Percentiles rank a stretch among this genome's conserved stretches.
Evolutionary conservation across 108 stramenopile species (phyloP).

Genomic region (Bacterosira constricta): DNA sequence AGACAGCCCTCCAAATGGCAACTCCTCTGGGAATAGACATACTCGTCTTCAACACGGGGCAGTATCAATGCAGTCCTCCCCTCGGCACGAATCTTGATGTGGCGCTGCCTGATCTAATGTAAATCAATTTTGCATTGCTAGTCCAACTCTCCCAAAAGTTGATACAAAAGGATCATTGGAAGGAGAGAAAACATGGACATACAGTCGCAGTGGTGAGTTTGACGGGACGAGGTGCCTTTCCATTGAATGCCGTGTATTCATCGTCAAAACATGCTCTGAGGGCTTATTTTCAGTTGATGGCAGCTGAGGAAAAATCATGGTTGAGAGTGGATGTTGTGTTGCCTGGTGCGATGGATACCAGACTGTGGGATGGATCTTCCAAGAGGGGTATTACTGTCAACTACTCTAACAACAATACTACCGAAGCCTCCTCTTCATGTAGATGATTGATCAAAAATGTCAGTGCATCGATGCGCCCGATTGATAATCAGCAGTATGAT

Average conservation of each 20-base stretch:
- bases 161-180: slow-evolving; percentile 19
- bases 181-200: slow-evolving; percentile 30
- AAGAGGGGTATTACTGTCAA: too few species aligned
- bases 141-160: slow-evolving; percentile 10
- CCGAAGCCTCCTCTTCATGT: background rate
- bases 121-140: slow-evolving; percentile 24
- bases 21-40: slow-evolving; percentile 38
- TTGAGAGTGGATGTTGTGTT: slow-evolving; percentile 61
- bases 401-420: too few species aligned
- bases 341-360: slow-evolving; percentile 71
- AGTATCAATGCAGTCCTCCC: slow-evolving; percentile 15
- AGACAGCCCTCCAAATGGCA: background rate
- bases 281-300: slow-evolving; percentile 64
- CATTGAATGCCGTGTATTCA: slow-evolving; percentile 71
- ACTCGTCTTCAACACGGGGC: slow-evolving; percentile 30
- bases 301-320: slow-evolving; percentile 53
- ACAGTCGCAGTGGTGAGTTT: slow-evolving; percentile 62
- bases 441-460: slow-evolving; percentile 60
- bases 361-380: slow-evolving; percentile 24
- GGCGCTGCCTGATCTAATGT: slow-evolving; percentile 13
- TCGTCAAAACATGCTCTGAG: slow-evolving; percentile 69
- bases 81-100: slow-evolving; percentile 7
- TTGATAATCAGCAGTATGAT: slow-evolving; percentile 54
- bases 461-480: slow-evolving; percentile 50
- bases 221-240: slow-evolving; percentile 55